Percentiles rank a stretch among this genome's conserved stretches.
Evolutionary conservation across 208 protist genomes (phyloP).

Genomic region (Acanthamoeba castellanii): DNA sequence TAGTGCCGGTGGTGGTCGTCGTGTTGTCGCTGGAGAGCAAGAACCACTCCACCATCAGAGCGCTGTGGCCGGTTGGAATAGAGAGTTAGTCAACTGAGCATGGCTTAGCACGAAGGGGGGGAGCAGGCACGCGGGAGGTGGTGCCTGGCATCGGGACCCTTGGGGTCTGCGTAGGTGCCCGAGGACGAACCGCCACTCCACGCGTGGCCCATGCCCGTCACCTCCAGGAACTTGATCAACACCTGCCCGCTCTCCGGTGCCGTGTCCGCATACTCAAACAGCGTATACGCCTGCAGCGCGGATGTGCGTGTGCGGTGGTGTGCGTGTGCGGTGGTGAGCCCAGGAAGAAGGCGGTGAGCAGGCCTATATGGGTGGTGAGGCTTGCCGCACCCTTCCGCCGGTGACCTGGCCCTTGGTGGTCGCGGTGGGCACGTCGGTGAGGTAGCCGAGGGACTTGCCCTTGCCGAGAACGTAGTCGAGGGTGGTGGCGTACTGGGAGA

Average conservation of each 20-base stretch:
- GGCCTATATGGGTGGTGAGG: not conserved
- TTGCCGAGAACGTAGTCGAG: slow-evolving; percentile 43
- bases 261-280: slow-evolving; percentile 29
- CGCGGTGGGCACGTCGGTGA: slow-evolving; percentile 46
- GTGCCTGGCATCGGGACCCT: slow-evolving; percentile 43
- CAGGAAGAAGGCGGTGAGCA: not conserved
- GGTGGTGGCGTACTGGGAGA: slow-evolving; percentile 43
- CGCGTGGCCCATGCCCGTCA: slow-evolving; percentile 65
- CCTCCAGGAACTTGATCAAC: slow-evolving; percentile 52
- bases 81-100: not conserved
- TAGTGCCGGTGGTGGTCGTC: not conserved
- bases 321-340: not conserved
- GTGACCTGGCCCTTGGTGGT: slow-evolving; percentile 3
- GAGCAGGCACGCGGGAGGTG: too few relatives aligned
- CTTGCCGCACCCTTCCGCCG: slow-evolving; percentile 14
- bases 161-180: slow-evolving; percentile 63
- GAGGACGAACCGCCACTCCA: slow-evolving; percentile 57
- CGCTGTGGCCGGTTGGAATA: not conserved
- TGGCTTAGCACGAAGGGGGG: not conserved
- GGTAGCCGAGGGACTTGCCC: not conserved
- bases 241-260: slow-evolving; percentile 8
- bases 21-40: not conserved
- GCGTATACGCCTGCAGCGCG: not conserved
- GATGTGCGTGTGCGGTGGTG: not conserved
- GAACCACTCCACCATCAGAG: slow-evolving; percentile 63